These are phyloP conservation scores for Salix dunnii DNA, from an alignment of 345 rosid species.

Conservation along the genomic window DNA sequence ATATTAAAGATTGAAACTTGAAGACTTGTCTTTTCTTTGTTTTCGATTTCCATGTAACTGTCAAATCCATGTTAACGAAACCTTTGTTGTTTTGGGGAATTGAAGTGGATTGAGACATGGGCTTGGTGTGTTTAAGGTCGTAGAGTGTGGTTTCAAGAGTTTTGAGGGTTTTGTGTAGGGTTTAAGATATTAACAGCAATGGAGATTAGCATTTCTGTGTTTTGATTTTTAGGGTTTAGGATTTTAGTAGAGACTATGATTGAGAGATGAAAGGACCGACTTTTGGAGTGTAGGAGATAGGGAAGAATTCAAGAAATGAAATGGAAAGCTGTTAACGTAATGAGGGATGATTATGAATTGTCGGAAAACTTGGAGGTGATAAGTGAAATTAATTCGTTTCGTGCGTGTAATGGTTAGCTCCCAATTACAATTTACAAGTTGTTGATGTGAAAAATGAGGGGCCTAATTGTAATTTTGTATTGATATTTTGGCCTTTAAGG, in stretches of 20 bases:
- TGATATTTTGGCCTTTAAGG: background rate
- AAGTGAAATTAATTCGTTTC: background rate
- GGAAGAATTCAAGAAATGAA: background rate
- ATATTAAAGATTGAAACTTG: slow-evolving; percentile 64
- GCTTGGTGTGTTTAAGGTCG: slow-evolving; percentile 17
- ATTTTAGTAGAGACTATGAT: slow-evolving; percentile 13
- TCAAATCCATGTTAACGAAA: slow-evolving; percentile 92
- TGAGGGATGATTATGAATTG: background rate
- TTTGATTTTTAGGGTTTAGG: slow-evolving; percentile 15
- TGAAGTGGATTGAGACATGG: slow-evolving; percentile 70
- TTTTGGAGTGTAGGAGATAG: background rate
- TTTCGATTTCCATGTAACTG: slow-evolving; percentile 94
- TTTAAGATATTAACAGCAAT: slow-evolving; percentile 19
- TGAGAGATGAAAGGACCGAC: background rate
- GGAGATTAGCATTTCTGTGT: slow-evolving; percentile 26
- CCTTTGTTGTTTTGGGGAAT: slow-evolving; percentile 72
- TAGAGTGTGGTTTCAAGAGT: slow-evolving; percentile 9
- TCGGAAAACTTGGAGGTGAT: background rate
- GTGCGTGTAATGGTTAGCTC: too few relatives aligned
- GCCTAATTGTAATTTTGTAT: background rate
- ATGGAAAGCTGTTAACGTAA: background rate
- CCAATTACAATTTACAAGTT: background rate
- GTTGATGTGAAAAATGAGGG: background rate
- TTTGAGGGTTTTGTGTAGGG: background rate
- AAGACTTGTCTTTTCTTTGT: slow-evolving; percentile 68